Evolutionary conservation across 2,329 filamentous ascomycete species (phyloP), one percentile per base, ranked within the genome.

Genomic region (Cyphellophora attinorum): DNA sequence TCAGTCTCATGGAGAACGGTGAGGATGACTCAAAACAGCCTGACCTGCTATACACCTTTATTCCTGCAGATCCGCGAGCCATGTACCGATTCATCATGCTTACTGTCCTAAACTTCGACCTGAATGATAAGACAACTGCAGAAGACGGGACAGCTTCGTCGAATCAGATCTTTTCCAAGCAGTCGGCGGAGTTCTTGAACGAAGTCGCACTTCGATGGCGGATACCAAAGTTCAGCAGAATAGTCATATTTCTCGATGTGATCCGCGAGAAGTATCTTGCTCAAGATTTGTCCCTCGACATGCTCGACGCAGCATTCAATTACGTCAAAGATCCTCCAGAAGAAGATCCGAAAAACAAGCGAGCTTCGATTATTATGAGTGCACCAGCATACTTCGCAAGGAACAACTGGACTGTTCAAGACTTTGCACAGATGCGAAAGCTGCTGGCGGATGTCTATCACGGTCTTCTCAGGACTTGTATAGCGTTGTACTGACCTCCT

Each of bases 201-300:
- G 89, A 96, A 56, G 70, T 95, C 38, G 84, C 81, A 39, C 65
- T 85, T 42, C 77, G 88, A 50, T 98, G 91, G 91, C 79, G 91
- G 32, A 72, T 98, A 42, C 86, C 89, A 2, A 78, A 81, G 45
- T 85, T 79, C 51, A 85, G 85, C 3, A 75, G 86, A 29, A 69
- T 85, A 33, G 76, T 93, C 5, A 61, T 89, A 5, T 79, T 94
- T 49, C 62, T 96, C 21, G 91, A 96, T 60, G 82, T 93, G 37
- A 73, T 85, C 5, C 73, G 80, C 14, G 81, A 86, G 50, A 91
- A 91, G 56, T 96, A 86, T 52, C 64, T 85, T 29, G 81, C 93
- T 46, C 78, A 84, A 45, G 82, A 93, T 51, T 76, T 94, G 38
- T 72, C 74, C 11, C 73, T 91, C 10, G 79, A 89, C 48, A 86